Evolutionary conservation across 2,329 filamentous ascomycete species (phyloP).

Genomic region (Colletotrichum acutatum): DNA sequence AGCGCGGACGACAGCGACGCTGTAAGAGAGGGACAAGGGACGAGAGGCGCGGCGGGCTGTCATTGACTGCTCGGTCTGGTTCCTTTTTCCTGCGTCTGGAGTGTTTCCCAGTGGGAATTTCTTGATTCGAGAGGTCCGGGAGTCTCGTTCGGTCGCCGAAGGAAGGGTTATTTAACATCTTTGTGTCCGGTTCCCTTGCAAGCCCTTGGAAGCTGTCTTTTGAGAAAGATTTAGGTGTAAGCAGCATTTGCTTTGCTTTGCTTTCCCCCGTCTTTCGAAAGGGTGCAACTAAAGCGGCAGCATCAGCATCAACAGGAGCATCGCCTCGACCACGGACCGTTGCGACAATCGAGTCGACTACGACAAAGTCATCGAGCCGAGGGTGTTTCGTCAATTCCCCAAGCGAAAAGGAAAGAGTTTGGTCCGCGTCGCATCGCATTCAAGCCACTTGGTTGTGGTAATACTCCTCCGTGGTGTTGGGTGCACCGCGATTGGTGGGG

Average conservation of each 20-base stretch:
- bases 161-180: neutral
- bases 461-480: neutral
- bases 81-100: neutral
- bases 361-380: neutral
- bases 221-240: neutral
- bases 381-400: neutral
- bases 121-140: neutral
- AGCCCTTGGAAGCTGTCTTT: neutral
- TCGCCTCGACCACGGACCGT: neutral
- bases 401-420: neutral
- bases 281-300: neutral
- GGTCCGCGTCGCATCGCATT: neutral
- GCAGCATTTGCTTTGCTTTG: neutral
- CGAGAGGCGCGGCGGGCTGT: conserved; percentile 22
- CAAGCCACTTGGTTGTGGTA: neutral
- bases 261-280: neutral
- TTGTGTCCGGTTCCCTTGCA: neutral
- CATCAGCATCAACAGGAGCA: neutral
- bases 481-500: neutral
- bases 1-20: conserved; percentile 5
- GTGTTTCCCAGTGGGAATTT: neutral
- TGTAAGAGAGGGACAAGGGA: conserved; percentile 27
- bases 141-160: neutral
- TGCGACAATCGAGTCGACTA: neutral
- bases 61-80: conserved; percentile 8